Percentiles rank a stretch among this genome's conserved stretches.
These are phyloP conservation scores for Nakazawaea sp. DNA, from an alignment of 805 yeast genomes.

Conservation along the genomic window DNA sequence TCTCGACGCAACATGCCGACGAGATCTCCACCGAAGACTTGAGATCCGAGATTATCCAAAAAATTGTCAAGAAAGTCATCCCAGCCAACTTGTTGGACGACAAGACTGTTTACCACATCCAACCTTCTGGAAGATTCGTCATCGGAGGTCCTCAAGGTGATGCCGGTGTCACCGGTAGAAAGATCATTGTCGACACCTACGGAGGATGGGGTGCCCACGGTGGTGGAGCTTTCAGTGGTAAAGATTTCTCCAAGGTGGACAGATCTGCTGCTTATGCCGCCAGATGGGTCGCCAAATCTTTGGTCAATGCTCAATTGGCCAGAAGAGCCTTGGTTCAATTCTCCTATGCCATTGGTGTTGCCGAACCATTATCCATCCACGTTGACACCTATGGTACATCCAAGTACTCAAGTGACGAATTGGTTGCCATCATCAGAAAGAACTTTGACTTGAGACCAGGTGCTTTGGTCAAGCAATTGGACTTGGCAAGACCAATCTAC, in stretches of 20 bases:
- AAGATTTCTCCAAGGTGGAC: constrained; percentile 99
- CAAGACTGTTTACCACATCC: constrained; percentile 95
- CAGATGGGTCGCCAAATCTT: constrained; percentile 99
- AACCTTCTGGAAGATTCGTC: constrained; percentile 99
- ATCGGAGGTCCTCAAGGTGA: constrained; percentile 99
- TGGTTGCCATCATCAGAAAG: constrained; percentile 83
- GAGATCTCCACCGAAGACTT: constrained; percentile 90
- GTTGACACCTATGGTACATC: constrained; percentile 99
- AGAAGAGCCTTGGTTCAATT: constrained; percentile 97
- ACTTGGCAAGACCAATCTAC: constrained; percentile 98
- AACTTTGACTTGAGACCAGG: constrained; percentile 99
- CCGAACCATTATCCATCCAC: constrained; percentile 96
- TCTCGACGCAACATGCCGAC: constrained; percentile 97
- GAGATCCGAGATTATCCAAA: constrained; percentile 68
- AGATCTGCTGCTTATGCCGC: constrained; percentile 99
- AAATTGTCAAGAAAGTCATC: constrained; percentile 86
- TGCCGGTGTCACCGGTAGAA: constrained; percentile 99
- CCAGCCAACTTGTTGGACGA: constrained; percentile 89
- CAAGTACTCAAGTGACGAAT: constrained; percentile 78
- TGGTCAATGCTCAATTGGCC: constrained; percentile 90
- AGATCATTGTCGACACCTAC: constrained; percentile 98
- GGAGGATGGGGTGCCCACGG: constrained; percentile 99
- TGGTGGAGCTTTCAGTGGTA: constrained; percentile 99
- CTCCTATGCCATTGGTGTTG: constrained; percentile 99
- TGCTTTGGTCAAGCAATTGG: constrained; percentile 93